A percentile compares a stretch with the other conserved stretches of the same genome.
These are phyloP conservation scores for Colletotrichum lupini DNA, from an alignment of 2,329 filamentous ascomycete species.

Conservation along the genomic window DNA sequence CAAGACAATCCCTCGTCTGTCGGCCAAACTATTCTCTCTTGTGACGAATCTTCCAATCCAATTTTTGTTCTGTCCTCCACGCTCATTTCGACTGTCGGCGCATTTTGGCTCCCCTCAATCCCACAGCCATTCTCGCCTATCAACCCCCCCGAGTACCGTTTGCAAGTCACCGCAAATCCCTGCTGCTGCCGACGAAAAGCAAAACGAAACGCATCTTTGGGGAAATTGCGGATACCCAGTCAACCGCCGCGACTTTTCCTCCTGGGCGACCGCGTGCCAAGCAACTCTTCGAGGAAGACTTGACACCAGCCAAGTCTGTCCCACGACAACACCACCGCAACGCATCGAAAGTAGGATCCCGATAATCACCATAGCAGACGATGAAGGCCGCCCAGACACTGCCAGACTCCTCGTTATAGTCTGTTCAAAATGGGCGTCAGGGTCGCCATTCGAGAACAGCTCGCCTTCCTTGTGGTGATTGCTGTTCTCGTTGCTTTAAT, in stretches of 20 bases:
- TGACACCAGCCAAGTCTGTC: neutral
- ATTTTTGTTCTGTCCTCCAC: neutral
- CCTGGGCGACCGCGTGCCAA: constrained; percentile 21
- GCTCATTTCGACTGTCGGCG: constrained; percentile 6
- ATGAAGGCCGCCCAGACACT: constrained; percentile 31
- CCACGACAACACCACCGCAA: constrained; percentile 1
- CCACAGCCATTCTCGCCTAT: neutral
- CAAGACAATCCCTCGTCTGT: constrained; percentile 3
- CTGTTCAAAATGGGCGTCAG: constrained; percentile 67
- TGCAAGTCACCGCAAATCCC: neutral
- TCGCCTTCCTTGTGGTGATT: constrained; percentile 81
- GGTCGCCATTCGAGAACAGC: constrained; percentile 88
- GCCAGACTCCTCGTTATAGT: constrained; percentile 32
- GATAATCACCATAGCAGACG: constrained; percentile 24
- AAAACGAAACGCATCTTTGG: neutral
- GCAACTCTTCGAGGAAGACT: neutral
- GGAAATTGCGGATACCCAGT: constrained; percentile 13
- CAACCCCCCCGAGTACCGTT: neutral
- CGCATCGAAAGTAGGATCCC: neutral
- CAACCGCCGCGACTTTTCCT: constrained; percentile 2
- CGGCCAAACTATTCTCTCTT: neutral
- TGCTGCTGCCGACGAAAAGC: neutral
- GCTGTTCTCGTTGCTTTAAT: constrained; percentile 80
- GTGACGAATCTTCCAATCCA: constrained; percentile 2
- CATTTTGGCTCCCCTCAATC: neutral